Percentiles rank a stretch among this genome's conserved stretches.
These are phyloP conservation scores for Parathielavia hyrcaniae DNA, from an alignment of 495 filamentous ascomycete genomes.

Conservation along the genomic window DNA sequence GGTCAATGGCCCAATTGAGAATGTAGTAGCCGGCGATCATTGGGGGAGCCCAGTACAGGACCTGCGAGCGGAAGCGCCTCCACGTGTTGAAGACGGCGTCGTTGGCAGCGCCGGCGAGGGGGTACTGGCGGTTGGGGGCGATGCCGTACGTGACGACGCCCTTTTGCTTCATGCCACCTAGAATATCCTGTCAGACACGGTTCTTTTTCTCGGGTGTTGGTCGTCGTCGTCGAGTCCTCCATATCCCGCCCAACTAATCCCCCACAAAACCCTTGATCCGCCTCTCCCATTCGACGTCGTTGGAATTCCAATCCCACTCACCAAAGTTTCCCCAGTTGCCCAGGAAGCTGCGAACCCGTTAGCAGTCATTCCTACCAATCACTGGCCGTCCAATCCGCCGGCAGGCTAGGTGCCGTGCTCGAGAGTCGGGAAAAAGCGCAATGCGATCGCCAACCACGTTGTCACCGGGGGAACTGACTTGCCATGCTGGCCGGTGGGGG, in stretches of 20 bases:
- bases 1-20: conserved; percentile 81
- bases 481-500: conserved; percentile 57
- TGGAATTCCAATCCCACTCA: conserved; percentile 43
- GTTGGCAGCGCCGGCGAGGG: conserved; percentile 51
- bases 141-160: conserved; percentile 51
- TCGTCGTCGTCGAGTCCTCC: conserved; percentile 6
- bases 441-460: conserved; percentile 1
- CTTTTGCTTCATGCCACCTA: conserved; percentile 49
- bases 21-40: conserved; percentile 65
- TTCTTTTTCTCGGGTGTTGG: background rate
- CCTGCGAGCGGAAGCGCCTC: conserved; percentile 57
- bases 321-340: conserved; percentile 82
- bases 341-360: conserved; percentile 58
- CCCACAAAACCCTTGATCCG: background rate
- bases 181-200: conserved; percentile 19
- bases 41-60: conserved; percentile 77
- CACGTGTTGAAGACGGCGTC: conserved; percentile 58
- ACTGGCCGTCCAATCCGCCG: conserved; percentile 1
- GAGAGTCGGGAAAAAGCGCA: conserved; percentile 19
- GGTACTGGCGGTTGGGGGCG: conserved; percentile 50
- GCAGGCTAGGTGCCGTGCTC: conserved; percentile 9
- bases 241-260: background rate
- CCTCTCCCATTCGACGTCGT: background rate
- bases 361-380: conserved; percentile 17
- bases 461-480: conserved; percentile 57